Evolutionary conservation across 1,284 basidiomycete species (phyloP).

Genomic region (Ceratobasidium sp.): DNA sequence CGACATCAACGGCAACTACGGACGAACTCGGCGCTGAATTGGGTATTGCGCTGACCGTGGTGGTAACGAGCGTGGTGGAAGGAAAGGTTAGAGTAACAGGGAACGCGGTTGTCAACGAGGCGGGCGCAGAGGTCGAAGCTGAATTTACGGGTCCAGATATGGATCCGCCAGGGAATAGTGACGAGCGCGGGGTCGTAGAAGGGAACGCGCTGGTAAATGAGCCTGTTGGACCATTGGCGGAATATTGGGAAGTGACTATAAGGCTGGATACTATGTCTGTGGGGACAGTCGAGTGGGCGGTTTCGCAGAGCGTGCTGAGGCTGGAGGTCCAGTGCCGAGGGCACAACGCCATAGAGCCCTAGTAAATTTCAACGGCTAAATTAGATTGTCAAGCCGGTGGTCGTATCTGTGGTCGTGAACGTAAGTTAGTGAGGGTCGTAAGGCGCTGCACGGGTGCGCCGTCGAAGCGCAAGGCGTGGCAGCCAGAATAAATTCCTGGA

Average conservation of each 20-base stretch:
- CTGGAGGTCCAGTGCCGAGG: neutral
- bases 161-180: conserved; percentile 2
- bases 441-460: conserved; percentile 23
- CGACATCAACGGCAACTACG: conserved; percentile 55
- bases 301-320: conserved; percentile 22
- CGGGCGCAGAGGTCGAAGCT: conserved; percentile 15
- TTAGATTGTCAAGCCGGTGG: conserved; percentile 4
- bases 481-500: conserved; percentile 36
- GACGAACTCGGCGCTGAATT: conserved; percentile 59
- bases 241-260: conserved; percentile 11
- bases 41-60: conserved; percentile 58
- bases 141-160: neutral
- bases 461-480: conserved; percentile 32
- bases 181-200: conserved; percentile 13
- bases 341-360: conserved; percentile 17
- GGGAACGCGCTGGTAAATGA: conserved; percentile 32
- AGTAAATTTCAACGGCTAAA: neutral
- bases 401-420: conserved; percentile 41
- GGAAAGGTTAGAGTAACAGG: conserved; percentile 51
- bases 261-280: conserved; percentile 22
- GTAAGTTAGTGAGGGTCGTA: conserved; percentile 31
- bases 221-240: neutral
- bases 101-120: conserved; percentile 28
- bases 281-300: neutral
- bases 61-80: conserved; percentile 62